Conservation (phyloP, 2,329 filamentous ascomycete genomes). For the Cercospora sp. region DNA sequence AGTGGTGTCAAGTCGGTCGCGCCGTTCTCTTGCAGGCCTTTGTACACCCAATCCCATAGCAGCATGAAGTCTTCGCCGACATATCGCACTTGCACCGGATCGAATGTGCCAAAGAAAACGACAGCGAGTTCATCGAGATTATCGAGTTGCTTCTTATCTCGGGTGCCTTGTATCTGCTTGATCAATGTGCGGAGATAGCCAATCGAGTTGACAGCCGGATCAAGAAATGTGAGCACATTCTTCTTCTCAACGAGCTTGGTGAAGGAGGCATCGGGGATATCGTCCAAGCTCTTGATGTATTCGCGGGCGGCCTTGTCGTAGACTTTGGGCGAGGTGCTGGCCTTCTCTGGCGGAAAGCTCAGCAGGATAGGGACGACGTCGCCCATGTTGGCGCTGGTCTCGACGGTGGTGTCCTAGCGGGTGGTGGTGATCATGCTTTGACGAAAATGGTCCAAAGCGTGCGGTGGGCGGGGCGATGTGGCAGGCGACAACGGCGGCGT, state of each 20-base stretch:
- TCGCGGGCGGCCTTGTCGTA: slow-evolving; percentile 43
- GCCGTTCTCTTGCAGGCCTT: slow-evolving; percentile 14
- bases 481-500: slow-evolving; percentile 9
- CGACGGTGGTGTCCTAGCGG: neutral
- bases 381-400: slow-evolving; percentile 29
- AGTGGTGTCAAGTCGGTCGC: slow-evolving; percentile 34
- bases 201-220: slow-evolving; percentile 61
- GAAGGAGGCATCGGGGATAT: slow-evolving; percentile 39
- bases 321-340: slow-evolving; percentile 37
- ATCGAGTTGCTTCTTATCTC: slow-evolving; percentile 40
- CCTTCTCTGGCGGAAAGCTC: slow-evolving; percentile 40
- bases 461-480: neutral
- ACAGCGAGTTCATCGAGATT: slow-evolving; percentile 51
- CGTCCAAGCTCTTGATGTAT: slow-evolving; percentile 41
- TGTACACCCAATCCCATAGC: slow-evolving; percentile 45
- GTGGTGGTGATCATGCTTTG: slow-evolving; percentile 12
- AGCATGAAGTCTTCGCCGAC: slow-evolving; percentile 50
- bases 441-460: neutral
- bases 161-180: slow-evolving; percentile 35
- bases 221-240: slow-evolving; percentile 49
- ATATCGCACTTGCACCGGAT: slow-evolving; percentile 58
- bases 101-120: slow-evolving; percentile 53
- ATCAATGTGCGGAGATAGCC: slow-evolving; percentile 59
- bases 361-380: slow-evolving; percentile 30
- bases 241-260: slow-evolving; percentile 43